These are phyloP conservation scores for Ephemerocybe angulata DNA, from an alignment of 768 basidiomycete genomes.

Conservation along the genomic window DNA sequence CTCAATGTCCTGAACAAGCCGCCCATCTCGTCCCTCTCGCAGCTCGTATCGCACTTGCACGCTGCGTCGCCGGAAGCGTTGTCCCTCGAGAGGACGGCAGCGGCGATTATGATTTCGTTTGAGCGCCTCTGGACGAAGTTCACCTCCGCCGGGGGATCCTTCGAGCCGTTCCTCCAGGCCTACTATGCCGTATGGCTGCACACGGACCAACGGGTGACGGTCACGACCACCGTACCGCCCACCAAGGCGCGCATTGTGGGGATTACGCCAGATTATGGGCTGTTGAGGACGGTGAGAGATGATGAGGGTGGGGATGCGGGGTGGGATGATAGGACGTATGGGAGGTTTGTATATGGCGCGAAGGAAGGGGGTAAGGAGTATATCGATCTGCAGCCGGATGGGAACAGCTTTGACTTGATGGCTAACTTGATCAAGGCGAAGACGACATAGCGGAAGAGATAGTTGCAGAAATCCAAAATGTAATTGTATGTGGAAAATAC, in stretches of 20 bases:
- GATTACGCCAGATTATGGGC: slow-evolving; percentile 84
- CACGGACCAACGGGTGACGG: slow-evolving; percentile 79
- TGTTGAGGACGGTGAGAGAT: slow-evolving; percentile 77
- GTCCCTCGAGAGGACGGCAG: slow-evolving; percentile 71
- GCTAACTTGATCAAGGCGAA: slow-evolving; percentile 72
- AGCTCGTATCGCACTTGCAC: slow-evolving; percentile 42
- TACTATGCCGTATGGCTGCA: slow-evolving; percentile 89
- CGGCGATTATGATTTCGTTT: slow-evolving; percentile 72
- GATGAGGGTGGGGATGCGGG: slow-evolving; percentile 24
- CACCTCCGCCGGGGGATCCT: slow-evolving; percentile 59
- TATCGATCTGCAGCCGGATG: slow-evolving; percentile 94
- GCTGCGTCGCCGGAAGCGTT: slow-evolving; percentile 28
- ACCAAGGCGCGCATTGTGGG: slow-evolving; percentile 72
- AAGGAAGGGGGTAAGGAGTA: slow-evolving; percentile 38
- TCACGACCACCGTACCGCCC: slow-evolving; percentile 73
- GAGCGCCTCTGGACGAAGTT: slow-evolving; percentile 78
- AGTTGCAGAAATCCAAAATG: no score
- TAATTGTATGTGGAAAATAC: not conserved
- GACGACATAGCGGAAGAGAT: slow-evolving; percentile 4
- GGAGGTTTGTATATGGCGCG: slow-evolving; percentile 9
- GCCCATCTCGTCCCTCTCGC: slow-evolving; percentile 79
- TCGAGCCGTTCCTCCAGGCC: slow-evolving; percentile 73
- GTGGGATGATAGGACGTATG: slow-evolving; percentile 2
- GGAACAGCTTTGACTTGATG: slow-evolving; percentile 96
- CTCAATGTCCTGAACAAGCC: slow-evolving; percentile 80